Base-by-base conservation (phyloP, 2,329 filamentous ascomycete species). In the Colletotrichum lini region DNA sequence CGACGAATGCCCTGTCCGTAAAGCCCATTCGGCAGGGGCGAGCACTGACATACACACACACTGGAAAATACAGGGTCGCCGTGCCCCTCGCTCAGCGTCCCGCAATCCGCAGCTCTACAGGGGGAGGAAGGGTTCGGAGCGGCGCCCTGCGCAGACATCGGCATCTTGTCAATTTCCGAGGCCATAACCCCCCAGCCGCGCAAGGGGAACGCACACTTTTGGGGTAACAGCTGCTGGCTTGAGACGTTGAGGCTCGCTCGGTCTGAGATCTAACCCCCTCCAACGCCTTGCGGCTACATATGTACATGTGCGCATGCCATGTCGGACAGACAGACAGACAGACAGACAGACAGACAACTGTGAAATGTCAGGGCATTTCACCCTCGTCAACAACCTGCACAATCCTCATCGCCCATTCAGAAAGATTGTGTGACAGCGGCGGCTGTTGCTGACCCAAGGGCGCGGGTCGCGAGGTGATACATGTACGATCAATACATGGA, bases 121-220 rank as follows among this genome's bases (percentile, higher is more conserved):
- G 30, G 30, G 30, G 30, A 26, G 30, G 1, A 16, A 5, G 57
- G 57, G 64, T 50, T 13, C 50, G 63, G 49, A 50, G 67, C 57
- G 56, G 67, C 21, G 42, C 62, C 67, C 67, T 70, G 63, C 63
- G 63, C 42, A 38, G 40, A 49, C 49, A 35, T 72, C 58, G 65
- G 69, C 21, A 23, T 72, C 58, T 69, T 72, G 35, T n/a, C 69
- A 60, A 12, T 40, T 45, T 53, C 69, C 58, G 64, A 70, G 64
- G 18, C 57, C 62, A 67, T n/a, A n/a, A 26, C 8, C 4, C 35
- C 35, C 35, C 45, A 26, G 9, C 59, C n/a, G 59, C 59, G n/a
- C 45, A 52, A 52, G 30, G 26, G 12, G 30, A 30, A 30, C 30
- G 30, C 30, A 30, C 30, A 7, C 30, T 9, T 30, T 30, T 30